A percentile compares a stretch with the other conserved stretches of the same genome.
Evolutionary conservation across 768 basidiomycete species (phyloP).

Genomic region (Chalciporus chontae): DNA sequence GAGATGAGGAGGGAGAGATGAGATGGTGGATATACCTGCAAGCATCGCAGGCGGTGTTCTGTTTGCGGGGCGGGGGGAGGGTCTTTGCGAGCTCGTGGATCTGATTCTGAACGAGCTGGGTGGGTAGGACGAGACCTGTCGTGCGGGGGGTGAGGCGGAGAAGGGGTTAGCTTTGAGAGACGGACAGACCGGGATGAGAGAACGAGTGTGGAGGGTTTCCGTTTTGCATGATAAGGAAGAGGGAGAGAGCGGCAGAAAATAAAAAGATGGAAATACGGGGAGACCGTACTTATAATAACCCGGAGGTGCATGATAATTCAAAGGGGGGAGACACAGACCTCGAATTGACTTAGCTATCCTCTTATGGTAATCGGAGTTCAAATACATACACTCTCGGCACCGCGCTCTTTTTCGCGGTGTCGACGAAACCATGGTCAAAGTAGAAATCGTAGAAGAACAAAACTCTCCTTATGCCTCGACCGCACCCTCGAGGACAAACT

Average conservation of each 20-base stretch:
- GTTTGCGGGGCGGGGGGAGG: constrained; percentile 81
- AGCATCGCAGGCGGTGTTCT: constrained; percentile 92
- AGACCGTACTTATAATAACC: constrained; percentile 23
- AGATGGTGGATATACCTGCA: constrained; percentile 60
- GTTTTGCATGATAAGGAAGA: constrained; percentile 31
- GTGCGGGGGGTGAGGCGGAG: not conserved
- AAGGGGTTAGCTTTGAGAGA: not conserved
- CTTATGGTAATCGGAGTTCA: constrained; percentile 23
- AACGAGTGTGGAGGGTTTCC: constrained; percentile 28
- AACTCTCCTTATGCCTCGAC: constrained; percentile 72
- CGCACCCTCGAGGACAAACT: constrained; percentile 67
- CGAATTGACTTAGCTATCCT: constrained; percentile 1
- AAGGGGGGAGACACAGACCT: no score
- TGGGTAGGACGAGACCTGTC: constrained; percentile 63
- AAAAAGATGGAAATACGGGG: constrained; percentile 23
- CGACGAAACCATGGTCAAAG: constrained; percentile 79
- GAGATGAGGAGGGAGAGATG: not conserved
- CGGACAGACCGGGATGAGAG: constrained; percentile 29
- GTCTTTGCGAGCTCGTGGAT: constrained; percentile 79
- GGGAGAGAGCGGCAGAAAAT: constrained; percentile 17
- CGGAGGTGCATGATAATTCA: no score
- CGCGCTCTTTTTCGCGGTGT: constrained; percentile 16
- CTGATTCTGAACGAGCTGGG: constrained; percentile 71
- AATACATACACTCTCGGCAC: constrained; percentile 24
- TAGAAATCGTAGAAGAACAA: constrained; percentile 83